A percentile compares a stretch with the other conserved stretches of the same genome.
Conservation (phyloP, 352 stramenopile species). For the Phytophthora boehmeriae region DNA sequence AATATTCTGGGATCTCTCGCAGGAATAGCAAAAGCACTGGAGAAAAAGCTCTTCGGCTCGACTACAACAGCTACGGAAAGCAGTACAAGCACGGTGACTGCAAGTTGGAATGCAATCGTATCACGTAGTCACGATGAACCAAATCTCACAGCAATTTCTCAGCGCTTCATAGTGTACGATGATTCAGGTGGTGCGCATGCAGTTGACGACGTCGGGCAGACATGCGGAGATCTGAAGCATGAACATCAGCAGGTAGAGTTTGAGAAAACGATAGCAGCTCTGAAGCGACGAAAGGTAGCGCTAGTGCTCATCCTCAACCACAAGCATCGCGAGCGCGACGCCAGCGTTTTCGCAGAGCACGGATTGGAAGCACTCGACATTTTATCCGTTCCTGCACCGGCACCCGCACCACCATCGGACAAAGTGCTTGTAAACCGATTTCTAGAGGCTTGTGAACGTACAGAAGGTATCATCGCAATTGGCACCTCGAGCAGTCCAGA, state of each 20-base stretch:
- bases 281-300: conserved; percentile 33
- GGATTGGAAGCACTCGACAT: conserved; percentile 26
- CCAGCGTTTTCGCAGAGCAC: conserved; percentile 9
- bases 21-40: conserved; percentile 41
- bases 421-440: conserved; percentile 85
- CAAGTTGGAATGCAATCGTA: conserved; percentile 13
- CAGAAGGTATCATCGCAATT: conserved; percentile 56
- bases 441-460: conserved; percentile 87
- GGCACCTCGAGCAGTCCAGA: conserved; percentile 63
- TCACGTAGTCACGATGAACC: conserved; percentile 8
- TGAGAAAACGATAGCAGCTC: conserved; percentile 14
- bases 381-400: conserved; percentile 6
- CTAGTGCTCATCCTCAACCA: conserved; percentile 25
- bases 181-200: not conserved
- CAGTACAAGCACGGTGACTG: not conserved
- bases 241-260: conserved; percentile 1
- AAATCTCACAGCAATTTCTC: conserved; percentile 23
- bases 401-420: conserved; percentile 24
- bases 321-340: conserved; percentile 11
- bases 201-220: not conserved
- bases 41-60: conserved; percentile 19
- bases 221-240: not conserved
- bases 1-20: conserved; percentile 33
- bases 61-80: not conserved
- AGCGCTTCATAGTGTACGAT: conserved; percentile 30